Percentiles rank a stretch among this genome's conserved stretches.
Conservation (phyloP, 306 rosid genomes). For the Arachis stenosperma region DNA sequence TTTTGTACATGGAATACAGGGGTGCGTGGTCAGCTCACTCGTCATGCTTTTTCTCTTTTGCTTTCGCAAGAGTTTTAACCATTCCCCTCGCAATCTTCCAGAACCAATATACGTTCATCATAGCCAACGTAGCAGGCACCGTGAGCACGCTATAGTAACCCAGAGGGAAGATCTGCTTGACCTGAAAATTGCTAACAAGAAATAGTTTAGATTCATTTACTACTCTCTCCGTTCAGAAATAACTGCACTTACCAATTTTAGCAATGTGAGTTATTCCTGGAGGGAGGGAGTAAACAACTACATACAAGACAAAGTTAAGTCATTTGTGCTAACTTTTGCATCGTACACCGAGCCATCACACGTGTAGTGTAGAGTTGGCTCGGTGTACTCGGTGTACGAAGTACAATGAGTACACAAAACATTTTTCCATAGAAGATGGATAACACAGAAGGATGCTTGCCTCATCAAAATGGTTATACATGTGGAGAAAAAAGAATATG, state of each 20-base stretch:
- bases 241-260: too few relatives aligned
- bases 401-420: too few relatives aligned
- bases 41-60: slow-evolving; percentile 46
- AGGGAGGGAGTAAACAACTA: too few relatives aligned
- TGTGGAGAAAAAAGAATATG: slow-evolving; percentile 68
- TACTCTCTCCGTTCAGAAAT: background rate
- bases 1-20: background rate
- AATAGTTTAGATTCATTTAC: slow-evolving; percentile 15
- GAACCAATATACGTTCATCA: slow-evolving; percentile 83
- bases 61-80: slow-evolving; percentile 71
- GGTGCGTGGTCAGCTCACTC: slow-evolving; percentile 46
- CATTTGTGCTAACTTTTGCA: too few relatives aligned
- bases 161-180: slow-evolving; percentile 60
- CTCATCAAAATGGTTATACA: slow-evolving; percentile 77
- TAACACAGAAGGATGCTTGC: slow-evolving; percentile 50
- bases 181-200: slow-evolving; percentile 48
- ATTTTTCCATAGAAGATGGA: too few relatives aligned
- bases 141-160: slow-evolving; percentile 74
- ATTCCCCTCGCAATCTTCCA: slow-evolving; percentile 92
- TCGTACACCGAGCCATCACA: too few relatives aligned
- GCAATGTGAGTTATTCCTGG: too few relatives aligned
- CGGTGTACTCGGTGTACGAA: too few relatives aligned
- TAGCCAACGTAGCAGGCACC: slow-evolving; percentile 62
- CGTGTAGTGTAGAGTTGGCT: too few relatives aligned
- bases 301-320: too few relatives aligned